Evolutionary conservation across 2,329 filamentous ascomycete genomes (phyloP).

Genomic region (Pseudogymnoascus sp.): DNA sequence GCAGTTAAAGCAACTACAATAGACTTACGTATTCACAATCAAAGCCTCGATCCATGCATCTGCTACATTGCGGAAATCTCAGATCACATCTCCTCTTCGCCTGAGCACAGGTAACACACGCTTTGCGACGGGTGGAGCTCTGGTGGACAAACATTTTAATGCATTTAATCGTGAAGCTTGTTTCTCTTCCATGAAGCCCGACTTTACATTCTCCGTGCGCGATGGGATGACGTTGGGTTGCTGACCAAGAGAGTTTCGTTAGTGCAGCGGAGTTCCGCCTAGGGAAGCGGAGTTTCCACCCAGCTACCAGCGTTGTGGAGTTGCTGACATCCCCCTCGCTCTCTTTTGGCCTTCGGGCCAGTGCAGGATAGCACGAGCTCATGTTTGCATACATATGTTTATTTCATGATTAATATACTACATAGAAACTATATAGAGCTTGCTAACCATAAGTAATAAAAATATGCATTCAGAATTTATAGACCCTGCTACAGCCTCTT

Average conservation of each 20-base stretch:
- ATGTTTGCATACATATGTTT: too few relatives aligned
- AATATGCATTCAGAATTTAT: too few relatives aligned
- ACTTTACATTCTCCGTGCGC: background rate
- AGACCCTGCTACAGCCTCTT: too few relatives aligned
- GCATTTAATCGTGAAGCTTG: background rate
- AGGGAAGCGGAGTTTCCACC: background rate
- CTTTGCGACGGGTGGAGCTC: conserved; percentile 17
- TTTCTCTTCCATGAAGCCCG: background rate
- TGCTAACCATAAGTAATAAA: too few relatives aligned
- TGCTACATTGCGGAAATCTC: conserved; percentile 18
- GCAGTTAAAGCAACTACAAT: background rate
- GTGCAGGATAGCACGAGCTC: too few relatives aligned
- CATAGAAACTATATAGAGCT: too few relatives aligned
- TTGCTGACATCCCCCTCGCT: background rate
- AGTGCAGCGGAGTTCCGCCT: background rate
- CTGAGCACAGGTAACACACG: conserved; percentile 21
- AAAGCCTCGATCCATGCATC: conserved; percentile 16
- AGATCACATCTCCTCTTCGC: conserved; percentile 24
- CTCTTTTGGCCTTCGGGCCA: too few relatives aligned
- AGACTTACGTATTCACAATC: conserved; percentile 21
- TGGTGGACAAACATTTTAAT: conserved; percentile 6
- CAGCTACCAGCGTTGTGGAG: background rate
- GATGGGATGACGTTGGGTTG: background rate
- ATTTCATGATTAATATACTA: too few relatives aligned
- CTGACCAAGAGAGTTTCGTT: background rate